A percentile compares a stretch with the other conserved stretches of the same genome.
Evolutionary conservation across 805 yeast species (phyloP).

Genomic region (Ogataea nitratoaversa): DNA sequence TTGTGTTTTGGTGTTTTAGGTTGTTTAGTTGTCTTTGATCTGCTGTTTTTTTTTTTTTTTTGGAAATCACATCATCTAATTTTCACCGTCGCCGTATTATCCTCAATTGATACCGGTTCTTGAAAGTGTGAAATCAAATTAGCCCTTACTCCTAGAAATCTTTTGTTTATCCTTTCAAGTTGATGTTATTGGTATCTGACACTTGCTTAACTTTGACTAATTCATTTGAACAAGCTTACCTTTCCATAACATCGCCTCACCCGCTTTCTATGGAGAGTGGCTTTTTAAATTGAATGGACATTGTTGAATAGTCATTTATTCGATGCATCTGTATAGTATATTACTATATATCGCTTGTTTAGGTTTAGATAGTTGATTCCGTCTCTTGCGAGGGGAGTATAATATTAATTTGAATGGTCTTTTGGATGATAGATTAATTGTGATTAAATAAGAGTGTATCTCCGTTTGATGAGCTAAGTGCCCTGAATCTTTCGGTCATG

Average conservation of each 20-base stretch:
- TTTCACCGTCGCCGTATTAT: constrained; percentile 11
- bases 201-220: too few relatives aligned
- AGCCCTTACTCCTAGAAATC: too few relatives aligned
- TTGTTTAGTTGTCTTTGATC: not conserved
- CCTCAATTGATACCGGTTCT: constrained; percentile 3
- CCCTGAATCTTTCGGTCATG: constrained; percentile 48
- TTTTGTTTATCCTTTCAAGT: too few relatives aligned
- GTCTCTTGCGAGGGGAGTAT: too few relatives aligned
- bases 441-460: constrained; percentile 39
- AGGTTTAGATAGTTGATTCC: too few relatives aligned
- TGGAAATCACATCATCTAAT: constrained; percentile 5
- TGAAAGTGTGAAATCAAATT: constrained; percentile 9
- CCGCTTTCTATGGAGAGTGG: not conserved
- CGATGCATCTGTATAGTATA: too few relatives aligned
- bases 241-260: constrained; percentile 3
- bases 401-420: too few relatives aligned
- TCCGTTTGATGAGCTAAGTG: constrained; percentile 45
- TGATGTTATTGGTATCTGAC: too few relatives aligned
- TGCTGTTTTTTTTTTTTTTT: not conserved
- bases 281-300: too few relatives aligned
- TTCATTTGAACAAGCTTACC: not conserved
- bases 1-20: too few relatives aligned
- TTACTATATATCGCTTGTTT: too few relatives aligned
- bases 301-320: too few relatives aligned
- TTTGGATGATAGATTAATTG: not conserved